Percentiles rank a stretch among this genome's conserved stretches.
These are phyloP conservation scores for Kwoniella dejecticola DNA, from an alignment of 768 basidiomycete species.

Conservation along the genomic window DNA sequence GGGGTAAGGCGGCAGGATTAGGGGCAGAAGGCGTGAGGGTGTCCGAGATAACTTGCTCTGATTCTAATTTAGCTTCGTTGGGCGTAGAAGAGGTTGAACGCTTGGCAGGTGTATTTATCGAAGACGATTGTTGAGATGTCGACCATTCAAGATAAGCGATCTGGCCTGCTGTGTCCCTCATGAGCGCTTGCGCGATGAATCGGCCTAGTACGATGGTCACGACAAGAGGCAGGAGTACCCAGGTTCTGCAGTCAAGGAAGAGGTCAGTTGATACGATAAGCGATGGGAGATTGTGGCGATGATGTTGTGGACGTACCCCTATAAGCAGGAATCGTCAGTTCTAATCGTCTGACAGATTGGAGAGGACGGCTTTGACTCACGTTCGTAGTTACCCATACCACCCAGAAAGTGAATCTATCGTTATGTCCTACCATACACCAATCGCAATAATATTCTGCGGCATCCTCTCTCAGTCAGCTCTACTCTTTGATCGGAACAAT, in stretches of 20 bases:
- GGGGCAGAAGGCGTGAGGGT: neutral
- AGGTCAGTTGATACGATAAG: neutral
- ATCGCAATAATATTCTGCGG: conserved; percentile 48
- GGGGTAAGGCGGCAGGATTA: conserved; percentile 45
- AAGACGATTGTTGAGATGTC: neutral
- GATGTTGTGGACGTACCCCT: conserved; percentile 15
- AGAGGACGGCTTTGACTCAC: conserved; percentile 49
- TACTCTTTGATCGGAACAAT: too few relatives aligned
- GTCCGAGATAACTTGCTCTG: neutral
- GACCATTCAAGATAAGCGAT: conserved; percentile 37
- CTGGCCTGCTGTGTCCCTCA: conserved; percentile 35
- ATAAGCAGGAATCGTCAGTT: neutral
- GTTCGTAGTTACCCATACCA: conserved; percentile 75
- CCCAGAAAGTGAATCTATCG: conserved; percentile 59
- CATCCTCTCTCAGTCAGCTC: too few relatives aligned
- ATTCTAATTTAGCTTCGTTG: neutral
- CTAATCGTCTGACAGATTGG: too few relatives aligned
- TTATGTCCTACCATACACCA: conserved; percentile 79
- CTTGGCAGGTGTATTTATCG: neutral
- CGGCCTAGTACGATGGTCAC: conserved; percentile 66
- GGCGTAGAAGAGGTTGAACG: neutral
- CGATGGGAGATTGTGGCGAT: neutral
- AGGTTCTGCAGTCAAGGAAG: conserved; percentile 63
- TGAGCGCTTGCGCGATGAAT: conserved; percentile 61
- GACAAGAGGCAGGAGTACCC: conserved; percentile 71